Conservation (phyloP, 345 rosid genomes). For the Orychophragmus violaceus region DNA sequence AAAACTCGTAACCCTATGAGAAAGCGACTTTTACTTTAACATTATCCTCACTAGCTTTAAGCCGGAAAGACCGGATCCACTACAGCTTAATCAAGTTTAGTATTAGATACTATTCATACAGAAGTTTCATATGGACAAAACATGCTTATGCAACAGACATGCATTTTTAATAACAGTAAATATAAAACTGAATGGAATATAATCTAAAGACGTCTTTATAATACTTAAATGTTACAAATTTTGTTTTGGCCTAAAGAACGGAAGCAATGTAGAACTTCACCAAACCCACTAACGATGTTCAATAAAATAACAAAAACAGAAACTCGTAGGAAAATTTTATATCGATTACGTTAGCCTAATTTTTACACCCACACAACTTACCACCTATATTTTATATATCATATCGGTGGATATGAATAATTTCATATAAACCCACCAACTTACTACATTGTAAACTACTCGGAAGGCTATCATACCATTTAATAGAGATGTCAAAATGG, state of each 20-base stretch:
- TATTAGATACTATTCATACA: neutral
- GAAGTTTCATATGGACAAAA: neutral
- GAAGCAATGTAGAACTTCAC: slow-evolving; percentile 18
- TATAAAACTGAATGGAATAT: neutral
- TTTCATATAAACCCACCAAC: no score
- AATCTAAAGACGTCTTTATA: neutral
- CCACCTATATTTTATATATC: no score
- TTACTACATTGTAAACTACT: no score
- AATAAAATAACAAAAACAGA: neutral
- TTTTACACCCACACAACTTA: neutral
- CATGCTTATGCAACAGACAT: neutral
- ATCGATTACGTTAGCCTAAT: neutral
- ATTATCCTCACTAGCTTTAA: slow-evolving; percentile 11
- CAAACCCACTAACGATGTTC: slow-evolving; percentile 15
- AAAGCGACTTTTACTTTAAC: neutral
- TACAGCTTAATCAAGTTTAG: neutral
- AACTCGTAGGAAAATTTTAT: neutral
- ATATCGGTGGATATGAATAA: no score
- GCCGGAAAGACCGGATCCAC: slow-evolving; percentile 26
- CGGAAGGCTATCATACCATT: no score
- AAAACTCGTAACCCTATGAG: neutral
- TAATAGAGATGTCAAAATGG: no score
- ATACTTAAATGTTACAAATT: neutral
- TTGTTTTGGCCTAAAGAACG: neutral
- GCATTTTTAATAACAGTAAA: neutral